Conservation (phyloP, 2,329 filamentous ascomycete genomes). For the Sphaerulina musiva region DNA sequence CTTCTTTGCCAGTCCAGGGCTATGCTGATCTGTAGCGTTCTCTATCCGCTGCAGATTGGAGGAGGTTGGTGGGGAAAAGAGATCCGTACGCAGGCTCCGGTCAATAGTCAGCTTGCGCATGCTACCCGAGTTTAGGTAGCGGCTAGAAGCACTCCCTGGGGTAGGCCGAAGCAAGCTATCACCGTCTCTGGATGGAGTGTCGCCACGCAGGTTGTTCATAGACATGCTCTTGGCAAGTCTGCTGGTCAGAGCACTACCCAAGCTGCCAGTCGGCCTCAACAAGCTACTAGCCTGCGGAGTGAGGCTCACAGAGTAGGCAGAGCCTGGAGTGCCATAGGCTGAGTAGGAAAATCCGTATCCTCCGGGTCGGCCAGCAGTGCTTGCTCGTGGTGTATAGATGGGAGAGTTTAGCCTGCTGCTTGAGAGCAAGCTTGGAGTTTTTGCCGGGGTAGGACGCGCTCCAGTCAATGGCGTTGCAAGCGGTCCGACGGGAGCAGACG, state of each 20-base stretch:
- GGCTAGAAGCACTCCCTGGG: slow-evolving; percentile 50
- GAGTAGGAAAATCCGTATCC: slow-evolving; percentile 88
- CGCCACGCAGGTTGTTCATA: slow-evolving; percentile 75
- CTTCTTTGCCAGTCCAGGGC: slow-evolving; percentile 57
- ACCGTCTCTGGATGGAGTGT: slow-evolving; percentile 56
- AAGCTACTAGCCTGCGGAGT: slow-evolving; percentile 63
- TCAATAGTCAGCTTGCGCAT: slow-evolving; percentile 93
- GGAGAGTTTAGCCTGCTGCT: slow-evolving; percentile 56
- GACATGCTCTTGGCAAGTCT: slow-evolving; percentile 78
- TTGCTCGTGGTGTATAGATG: slow-evolving; percentile 61
- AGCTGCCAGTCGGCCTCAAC: slow-evolving; percentile 52
- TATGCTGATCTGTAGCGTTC: slow-evolving; percentile 30
- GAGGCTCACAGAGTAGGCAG: slow-evolving; percentile 47
- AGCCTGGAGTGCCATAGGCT: slow-evolving; percentile 72
- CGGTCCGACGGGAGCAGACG: slow-evolving; percentile 71
- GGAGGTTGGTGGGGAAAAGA: slow-evolving; percentile 41
- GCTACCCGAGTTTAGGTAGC: slow-evolving; percentile 62
- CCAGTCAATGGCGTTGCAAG: slow-evolving; percentile 82
- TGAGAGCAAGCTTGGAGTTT: slow-evolving; percentile 28
- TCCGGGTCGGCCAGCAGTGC: slow-evolving; percentile 24
- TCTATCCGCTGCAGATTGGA: slow-evolving; percentile 18
- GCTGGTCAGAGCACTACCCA: slow-evolving; percentile 51
- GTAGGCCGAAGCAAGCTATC: slow-evolving; percentile 78
- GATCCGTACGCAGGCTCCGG: slow-evolving; percentile 67
- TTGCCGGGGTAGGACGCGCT: slow-evolving; percentile 39